Base-by-base conservation (phyloP, 2,329 filamentous ascomycete species). In the Thelonectria blattea region DNA sequence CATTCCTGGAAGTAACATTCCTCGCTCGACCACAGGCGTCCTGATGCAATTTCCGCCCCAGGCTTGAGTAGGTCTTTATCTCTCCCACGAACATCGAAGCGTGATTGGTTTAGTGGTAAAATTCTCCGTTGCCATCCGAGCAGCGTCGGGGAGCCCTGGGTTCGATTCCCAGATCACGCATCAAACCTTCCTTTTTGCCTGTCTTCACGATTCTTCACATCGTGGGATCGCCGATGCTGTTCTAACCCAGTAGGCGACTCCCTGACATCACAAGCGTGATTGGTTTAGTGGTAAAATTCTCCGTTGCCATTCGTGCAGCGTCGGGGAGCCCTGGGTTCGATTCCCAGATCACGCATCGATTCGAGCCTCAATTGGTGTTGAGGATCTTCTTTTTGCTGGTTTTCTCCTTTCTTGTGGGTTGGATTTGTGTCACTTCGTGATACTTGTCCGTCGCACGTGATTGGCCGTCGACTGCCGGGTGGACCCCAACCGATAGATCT, bases 401-500 rank as follows among this genome's bases (percentile, higher is more conserved):
- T 22, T 32, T 5, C 34, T 18, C 22, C 39, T 18, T 14, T 4
- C 7, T 22, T 34, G 24, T 34, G 24, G 15, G 32, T 49, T 27
- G 17, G n/a, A 34, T n/a, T 34, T 48, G 43, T 15, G 14, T 15
- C 20, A 6, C 39, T 14, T 39, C 5, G 3, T 10, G 17, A 27
- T 65, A 46, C 64, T 62, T 57, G 62, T 57, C 62, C 48, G 59
- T 56, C 30, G 65, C 66, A 68, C 66, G 65, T 68, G 66, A 69
- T 14, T 2, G 3, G 2, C 15, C 8, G 22, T 18, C 10, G n/a
- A 20, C 34, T 48, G 2, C 17, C 14, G 30, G 14, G 5, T 17
- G 14, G 34, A 15, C 14, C 46, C 22, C 24, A 22, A 24, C 7
- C n/a, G 4, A 37, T 15, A 15, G 30, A 32, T 45, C 65, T 68